These are phyloP conservation scores for Mortierella sp. DNA, from an alignment of 371 early-diverging fungal species.

Conservation along the genomic window DNA sequence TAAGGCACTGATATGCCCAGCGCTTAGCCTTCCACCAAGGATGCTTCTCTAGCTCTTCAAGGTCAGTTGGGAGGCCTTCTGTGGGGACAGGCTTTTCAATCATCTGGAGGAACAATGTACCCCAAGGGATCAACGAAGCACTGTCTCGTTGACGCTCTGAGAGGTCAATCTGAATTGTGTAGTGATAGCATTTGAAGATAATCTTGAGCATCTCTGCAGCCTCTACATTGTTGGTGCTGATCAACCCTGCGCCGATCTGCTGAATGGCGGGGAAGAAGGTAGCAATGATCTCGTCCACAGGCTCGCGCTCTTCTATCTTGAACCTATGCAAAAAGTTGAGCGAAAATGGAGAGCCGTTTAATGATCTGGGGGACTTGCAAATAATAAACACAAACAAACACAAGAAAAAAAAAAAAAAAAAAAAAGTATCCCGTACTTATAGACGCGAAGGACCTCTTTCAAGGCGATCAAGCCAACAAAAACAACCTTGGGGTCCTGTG, in stretches of 20 bases:
- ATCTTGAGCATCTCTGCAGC: slow-evolving; percentile 87
- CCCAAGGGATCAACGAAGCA: slow-evolving; percentile 86
- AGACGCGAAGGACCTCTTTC: slow-evolving; percentile 84
- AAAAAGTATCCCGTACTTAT: slow-evolving; percentile 69
- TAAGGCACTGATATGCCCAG: slow-evolving; percentile 91
- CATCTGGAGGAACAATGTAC: slow-evolving; percentile 84
- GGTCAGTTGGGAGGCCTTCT: slow-evolving; percentile 68
- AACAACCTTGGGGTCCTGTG: slow-evolving; percentile 72
- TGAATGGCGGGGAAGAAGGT: slow-evolving; percentile 84
- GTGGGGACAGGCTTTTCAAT: slow-evolving; percentile 76
- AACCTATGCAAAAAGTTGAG: slow-evolving; percentile 21
- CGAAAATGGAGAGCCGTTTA: neutral
- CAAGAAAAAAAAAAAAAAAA: slow-evolving; percentile 5
- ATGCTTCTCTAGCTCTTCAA: slow-evolving; percentile 82
- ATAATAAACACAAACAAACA: neutral
- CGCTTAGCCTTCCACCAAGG: slow-evolving; percentile 97
- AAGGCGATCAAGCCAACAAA: slow-evolving; percentile 83
- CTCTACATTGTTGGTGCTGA: slow-evolving; percentile 71
- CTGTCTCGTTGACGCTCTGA: slow-evolving; percentile 76
- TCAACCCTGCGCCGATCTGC: slow-evolving; percentile 74
- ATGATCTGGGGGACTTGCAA: neutral
- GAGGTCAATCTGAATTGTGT: slow-evolving; percentile 79
- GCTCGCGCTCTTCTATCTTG: slow-evolving; percentile 64
- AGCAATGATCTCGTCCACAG: slow-evolving; percentile 77
- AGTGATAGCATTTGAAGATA: slow-evolving; percentile 83